Percentiles rank a stretch among this genome's conserved stretches.
phyloP scores from a whole-genome alignment of 805 yeast genomes.

The Myxozyma geophila region DNA sequence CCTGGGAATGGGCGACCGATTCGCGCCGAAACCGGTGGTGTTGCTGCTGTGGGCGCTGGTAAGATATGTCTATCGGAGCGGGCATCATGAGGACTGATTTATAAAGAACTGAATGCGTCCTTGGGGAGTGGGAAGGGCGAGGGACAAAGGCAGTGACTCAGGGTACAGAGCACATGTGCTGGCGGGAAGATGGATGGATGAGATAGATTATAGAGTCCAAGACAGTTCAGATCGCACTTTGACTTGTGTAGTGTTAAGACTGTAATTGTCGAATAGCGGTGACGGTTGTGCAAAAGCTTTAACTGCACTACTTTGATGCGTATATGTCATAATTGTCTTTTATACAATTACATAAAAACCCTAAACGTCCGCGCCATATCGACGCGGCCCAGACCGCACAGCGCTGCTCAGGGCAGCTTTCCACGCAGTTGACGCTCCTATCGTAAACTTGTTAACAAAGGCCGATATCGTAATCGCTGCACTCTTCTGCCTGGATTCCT shows the following conservation, averaged over 20 bases:
- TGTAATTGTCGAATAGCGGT: neutral
- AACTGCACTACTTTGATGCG: neutral
- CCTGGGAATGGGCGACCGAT: slow-evolving; percentile 92
- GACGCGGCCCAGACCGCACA: slow-evolving; percentile 20
- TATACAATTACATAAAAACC: neutral
- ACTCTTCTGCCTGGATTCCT: neutral
- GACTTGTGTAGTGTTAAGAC: neutral
- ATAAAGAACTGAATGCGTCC: too few species aligned
- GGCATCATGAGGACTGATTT: slow-evolving; percentile 37
- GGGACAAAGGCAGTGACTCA: neutral
- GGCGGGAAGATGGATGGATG: slow-evolving; percentile 9
- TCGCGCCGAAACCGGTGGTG: slow-evolving; percentile 71
- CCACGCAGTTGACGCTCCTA: neutral
- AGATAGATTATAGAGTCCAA: neutral
- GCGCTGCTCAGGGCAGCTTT: slow-evolving; percentile 3
- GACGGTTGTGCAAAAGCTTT: neutral
- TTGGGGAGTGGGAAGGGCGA: neutral
- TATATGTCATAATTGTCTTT: neutral
- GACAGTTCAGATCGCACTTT: neutral
- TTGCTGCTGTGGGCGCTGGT: slow-evolving; percentile 45
- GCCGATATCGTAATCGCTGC: neutral
- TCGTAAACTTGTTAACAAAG: neutral
- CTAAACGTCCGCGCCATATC: slow-evolving; percentile 1
- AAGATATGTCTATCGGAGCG: slow-evolving; percentile 51
- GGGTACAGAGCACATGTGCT: neutral